A percentile compares a stretch with the other conserved stretches of the same genome.
Conservation (phyloP, 495 filamentous ascomycete genomes). For the Zalerion maritima region DNA sequence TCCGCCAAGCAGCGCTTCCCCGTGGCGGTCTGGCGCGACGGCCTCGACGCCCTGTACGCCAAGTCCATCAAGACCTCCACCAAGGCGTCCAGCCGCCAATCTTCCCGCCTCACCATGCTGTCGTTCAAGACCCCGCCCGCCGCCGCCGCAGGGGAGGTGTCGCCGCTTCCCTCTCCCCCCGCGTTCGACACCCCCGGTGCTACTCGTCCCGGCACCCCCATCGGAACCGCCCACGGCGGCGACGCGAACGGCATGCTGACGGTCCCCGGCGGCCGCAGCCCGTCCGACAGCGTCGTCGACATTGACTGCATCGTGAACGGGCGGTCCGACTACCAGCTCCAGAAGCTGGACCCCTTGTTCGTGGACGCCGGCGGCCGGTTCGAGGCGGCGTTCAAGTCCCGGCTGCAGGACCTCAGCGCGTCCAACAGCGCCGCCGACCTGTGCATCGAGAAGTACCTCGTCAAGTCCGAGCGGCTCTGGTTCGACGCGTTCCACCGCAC, state of each 20-base stretch:
- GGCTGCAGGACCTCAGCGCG: constrained; percentile 35
- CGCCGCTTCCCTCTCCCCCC: constrained; percentile 2
- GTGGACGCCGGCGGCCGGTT: constrained; percentile 47
- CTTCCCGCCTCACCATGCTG: constrained; percentile 20
- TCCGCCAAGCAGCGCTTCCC: constrained; percentile 70
- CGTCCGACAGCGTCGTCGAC: constrained; percentile 19
- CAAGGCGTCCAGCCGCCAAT: constrained; percentile 22
- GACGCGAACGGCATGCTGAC: neutral
- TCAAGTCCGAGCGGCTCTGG: constrained; percentile 51
- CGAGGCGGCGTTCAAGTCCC: constrained; percentile 40
- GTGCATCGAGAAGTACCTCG: constrained; percentile 49
- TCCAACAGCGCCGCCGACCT: constrained; percentile 38
- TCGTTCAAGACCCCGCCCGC: constrained; percentile 16
- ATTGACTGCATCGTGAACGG: constrained; percentile 41
- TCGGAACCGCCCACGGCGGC: neutral
- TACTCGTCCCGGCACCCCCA: neutral
- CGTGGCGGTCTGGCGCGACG: constrained; percentile 51
- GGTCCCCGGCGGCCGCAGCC: constrained; percentile 3
- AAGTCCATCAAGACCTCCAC: constrained; percentile 27
- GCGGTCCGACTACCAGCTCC: constrained; percentile 45
- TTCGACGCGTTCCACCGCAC: constrained; percentile 42
- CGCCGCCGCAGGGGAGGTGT: constrained; percentile 5
- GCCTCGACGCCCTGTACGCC: constrained; percentile 45
- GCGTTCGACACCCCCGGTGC: neutral
- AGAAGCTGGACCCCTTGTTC: constrained; percentile 53